Conservation (phyloP, 2,329 filamentous ascomycete species). For the Paecilomyces sp. region DNA sequence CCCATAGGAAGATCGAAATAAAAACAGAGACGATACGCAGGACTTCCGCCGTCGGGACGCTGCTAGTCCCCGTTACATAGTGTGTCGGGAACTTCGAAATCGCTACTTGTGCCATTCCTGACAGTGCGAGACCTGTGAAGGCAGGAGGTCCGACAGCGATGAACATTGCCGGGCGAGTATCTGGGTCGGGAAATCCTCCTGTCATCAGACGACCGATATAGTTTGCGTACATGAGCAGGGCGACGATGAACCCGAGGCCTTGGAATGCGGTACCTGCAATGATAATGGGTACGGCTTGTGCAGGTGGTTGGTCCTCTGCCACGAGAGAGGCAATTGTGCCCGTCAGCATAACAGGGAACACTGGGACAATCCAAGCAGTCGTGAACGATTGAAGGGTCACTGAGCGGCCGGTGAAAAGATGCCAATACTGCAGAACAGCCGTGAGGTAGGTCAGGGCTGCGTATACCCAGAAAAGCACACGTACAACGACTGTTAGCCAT, state of each 20-base stretch:
- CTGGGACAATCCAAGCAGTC: neutral
- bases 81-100: slow-evolving; percentile 17
- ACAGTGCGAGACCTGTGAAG: slow-evolving; percentile 40
- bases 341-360: slow-evolving; percentile 26
- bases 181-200: slow-evolving; percentile 34
- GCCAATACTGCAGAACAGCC: slow-evolving; percentile 53
- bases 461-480: slow-evolving; percentile 62
- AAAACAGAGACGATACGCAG: slow-evolving; percentile 30
- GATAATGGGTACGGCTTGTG: slow-evolving; percentile 33
- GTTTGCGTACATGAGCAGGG: slow-evolving; percentile 38
- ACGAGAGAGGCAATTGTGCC: slow-evolving; percentile 30
- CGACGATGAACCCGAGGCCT: slow-evolving; percentile 40
- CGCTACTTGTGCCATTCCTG: slow-evolving; percentile 40
- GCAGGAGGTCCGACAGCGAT: slow-evolving; percentile 44
- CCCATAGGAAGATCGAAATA: slow-evolving; percentile 40
- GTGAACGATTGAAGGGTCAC: neutral
- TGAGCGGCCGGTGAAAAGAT: slow-evolving; percentile 47
- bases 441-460: slow-evolving; percentile 34
- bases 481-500: slow-evolving; percentile 51
- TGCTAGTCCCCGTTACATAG: slow-evolving; percentile 21
- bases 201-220: slow-evolving; percentile 38
- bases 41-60: neutral
- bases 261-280: slow-evolving; percentile 38
- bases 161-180: slow-evolving; percentile 44
- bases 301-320: slow-evolving; percentile 20